A percentile compares a stretch with the other conserved stretches of the same genome.
Evolutionary conservation across 257 asterid genomes (phyloP).

Genomic region (Jacaranda mimosifolia): DNA sequence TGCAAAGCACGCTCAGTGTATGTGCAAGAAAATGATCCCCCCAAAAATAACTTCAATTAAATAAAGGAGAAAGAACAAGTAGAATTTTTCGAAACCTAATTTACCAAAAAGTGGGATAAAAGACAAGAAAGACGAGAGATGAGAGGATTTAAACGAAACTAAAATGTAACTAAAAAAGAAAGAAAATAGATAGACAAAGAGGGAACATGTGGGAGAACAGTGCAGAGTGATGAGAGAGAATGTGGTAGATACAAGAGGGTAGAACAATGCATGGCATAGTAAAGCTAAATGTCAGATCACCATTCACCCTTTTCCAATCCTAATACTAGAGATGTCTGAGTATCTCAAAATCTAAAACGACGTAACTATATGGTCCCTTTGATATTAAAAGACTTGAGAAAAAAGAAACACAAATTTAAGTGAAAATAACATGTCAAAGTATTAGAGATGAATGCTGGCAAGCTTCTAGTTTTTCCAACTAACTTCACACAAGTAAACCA

Average conservation of each 20-base stretch:
- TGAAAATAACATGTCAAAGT: background rate
- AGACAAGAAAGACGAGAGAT: background rate
- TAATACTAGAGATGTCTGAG: background rate
- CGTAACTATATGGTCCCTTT: background rate
- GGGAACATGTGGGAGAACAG: background rate
- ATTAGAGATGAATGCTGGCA: too few relatives aligned
- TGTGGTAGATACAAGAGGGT: background rate
- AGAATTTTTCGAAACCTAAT: background rate
- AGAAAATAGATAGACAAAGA: background rate
- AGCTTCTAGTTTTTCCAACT: too few relatives aligned
- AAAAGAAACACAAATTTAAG: background rate
- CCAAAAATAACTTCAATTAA: too few relatives aligned
- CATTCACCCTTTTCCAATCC: background rate
- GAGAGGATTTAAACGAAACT: background rate
- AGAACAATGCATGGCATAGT: background rate
- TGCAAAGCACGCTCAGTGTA: background rate
- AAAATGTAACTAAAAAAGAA: background rate
- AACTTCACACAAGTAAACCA: too few relatives aligned
- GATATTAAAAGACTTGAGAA: background rate
- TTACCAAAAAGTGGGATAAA: too few relatives aligned
- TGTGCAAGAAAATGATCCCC: background rate
- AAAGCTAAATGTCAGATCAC: background rate
- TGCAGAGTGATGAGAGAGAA: background rate
- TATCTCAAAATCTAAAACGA: constrained; percentile 11
- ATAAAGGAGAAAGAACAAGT: background rate